phyloP scores from a whole-genome alignment of 805 yeast species.

The Candida taoyuanica region DNA sequence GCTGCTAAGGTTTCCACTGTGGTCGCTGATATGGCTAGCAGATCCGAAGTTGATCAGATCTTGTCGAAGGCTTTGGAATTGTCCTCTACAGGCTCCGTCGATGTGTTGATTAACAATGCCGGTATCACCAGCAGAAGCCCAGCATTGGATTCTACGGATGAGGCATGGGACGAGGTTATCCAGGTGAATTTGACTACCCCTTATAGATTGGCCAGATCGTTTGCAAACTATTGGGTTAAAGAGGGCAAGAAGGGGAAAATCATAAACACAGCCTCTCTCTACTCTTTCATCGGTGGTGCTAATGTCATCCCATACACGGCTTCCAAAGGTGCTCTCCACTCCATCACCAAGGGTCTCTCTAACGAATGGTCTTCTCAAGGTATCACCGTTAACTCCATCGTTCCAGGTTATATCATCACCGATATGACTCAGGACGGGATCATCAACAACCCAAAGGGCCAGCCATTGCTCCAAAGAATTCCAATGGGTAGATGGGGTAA shows the following conservation, averaged over 20 bases:
- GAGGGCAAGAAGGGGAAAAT: slow-evolving; percentile 58
- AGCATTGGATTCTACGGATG: slow-evolving; percentile 28
- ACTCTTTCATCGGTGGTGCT: slow-evolving; percentile 22
- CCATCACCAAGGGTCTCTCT: slow-evolving; percentile 69
- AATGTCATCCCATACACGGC: slow-evolving; percentile 67
- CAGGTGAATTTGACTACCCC: slow-evolving; percentile 73
- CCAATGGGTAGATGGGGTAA: slow-evolving; percentile 47
- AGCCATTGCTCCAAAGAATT: slow-evolving; percentile 33
- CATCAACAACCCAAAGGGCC: slow-evolving; percentile 24
- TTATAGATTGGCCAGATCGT: slow-evolving; percentile 68
- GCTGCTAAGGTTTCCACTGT: slow-evolving; percentile 5
- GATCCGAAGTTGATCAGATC: slow-evolving; percentile 8
- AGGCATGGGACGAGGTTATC: slow-evolving; percentile 65
- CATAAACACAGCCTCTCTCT: slow-evolving; percentile 79
- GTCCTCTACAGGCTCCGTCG: slow-evolving; percentile 59
- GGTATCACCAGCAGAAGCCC: slow-evolving; percentile 75
- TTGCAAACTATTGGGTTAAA: slow-evolving; percentile 60
- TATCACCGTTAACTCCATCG: slow-evolving; percentile 43
- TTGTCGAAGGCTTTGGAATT: slow-evolving; percentile 34
- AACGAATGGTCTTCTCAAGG: slow-evolving; percentile 44
- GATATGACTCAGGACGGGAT: slow-evolving; percentile 36
- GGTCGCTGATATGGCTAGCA: slow-evolving; percentile 9
- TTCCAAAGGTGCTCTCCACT: slow-evolving; percentile 77
- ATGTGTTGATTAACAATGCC: slow-evolving; percentile 82
- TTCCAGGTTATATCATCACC: slow-evolving; percentile 47